Conservation (phyloP, 202 grass and related monocot genomes). For the Carex arenaria region DNA sequence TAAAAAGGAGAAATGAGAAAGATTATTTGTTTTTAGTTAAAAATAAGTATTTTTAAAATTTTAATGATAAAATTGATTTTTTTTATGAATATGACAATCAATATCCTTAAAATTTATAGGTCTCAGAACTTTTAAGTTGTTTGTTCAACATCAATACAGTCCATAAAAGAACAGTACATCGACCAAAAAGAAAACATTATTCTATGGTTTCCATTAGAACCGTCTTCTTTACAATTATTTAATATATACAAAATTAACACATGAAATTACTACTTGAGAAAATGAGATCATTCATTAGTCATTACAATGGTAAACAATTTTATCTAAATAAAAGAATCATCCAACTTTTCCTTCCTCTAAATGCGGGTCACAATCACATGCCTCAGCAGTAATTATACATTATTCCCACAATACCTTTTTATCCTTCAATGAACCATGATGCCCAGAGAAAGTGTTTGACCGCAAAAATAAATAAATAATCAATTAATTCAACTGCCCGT, state of each 20-base stretch:
- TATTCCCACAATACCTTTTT: constrained; percentile 4
- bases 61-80: no score
- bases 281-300: background rate
- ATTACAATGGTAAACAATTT: background rate
- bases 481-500: background rate
- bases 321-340: constrained; percentile 8
- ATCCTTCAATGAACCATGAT: constrained; percentile 39
- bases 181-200: background rate
- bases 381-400: constrained; percentile 30
- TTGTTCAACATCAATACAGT: no score
- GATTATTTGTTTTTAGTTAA: no score
- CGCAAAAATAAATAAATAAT: constrained; percentile 3
- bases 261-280: background rate
- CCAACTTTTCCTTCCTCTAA: background rate
- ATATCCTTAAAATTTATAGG: no score
- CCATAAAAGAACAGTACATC: background rate
- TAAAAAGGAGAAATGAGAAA: no score
- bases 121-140: no score
- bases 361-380: constrained; percentile 33
- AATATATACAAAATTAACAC: background rate
- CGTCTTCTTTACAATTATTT: background rate
- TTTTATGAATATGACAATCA: no score
- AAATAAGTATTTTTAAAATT: no score
- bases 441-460: constrained; percentile 24
- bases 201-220: background rate